phyloP scores from a whole-genome alignment of 352 stramenopile genomes.

The Globisporangium cederbergense region DNA sequence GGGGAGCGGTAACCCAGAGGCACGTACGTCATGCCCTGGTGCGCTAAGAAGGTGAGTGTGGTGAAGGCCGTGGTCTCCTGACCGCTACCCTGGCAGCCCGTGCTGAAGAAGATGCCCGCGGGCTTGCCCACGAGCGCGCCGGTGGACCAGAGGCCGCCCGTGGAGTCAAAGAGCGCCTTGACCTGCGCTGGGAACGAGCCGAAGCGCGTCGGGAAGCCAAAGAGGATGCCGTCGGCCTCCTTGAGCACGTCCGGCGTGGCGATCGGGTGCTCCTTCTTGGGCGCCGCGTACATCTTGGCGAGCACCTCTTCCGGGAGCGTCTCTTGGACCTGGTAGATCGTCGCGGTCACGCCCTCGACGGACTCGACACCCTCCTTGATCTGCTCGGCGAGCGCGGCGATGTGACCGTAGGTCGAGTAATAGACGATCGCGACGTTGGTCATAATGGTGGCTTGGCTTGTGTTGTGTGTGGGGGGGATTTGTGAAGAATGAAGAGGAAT shows the following conservation, averaged over 20 bases:
- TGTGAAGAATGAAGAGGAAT: slow-evolving; percentile 1
- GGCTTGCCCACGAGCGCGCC: slow-evolving; percentile 71
- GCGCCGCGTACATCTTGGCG: slow-evolving; percentile 57
- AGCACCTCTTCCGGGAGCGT: slow-evolving; percentile 73
- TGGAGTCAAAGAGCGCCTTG: slow-evolving; percentile 75
- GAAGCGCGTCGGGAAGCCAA: slow-evolving; percentile 84
- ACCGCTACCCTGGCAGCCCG: slow-evolving; percentile 57
- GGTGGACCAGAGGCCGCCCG: slow-evolving; percentile 54
- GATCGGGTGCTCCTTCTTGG: slow-evolving; percentile 59
- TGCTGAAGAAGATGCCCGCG: slow-evolving; percentile 66
- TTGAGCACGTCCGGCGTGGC: slow-evolving; percentile 48
- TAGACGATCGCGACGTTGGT: slow-evolving; percentile 70
- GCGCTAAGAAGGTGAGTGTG: slow-evolving; percentile 57
- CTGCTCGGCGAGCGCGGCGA: slow-evolving; percentile 48
- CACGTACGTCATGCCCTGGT: slow-evolving; percentile 85
- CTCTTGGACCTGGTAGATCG: slow-evolving; percentile 68
- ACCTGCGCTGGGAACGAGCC: slow-evolving; percentile 70
- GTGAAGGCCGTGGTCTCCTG: slow-evolving; percentile 78
- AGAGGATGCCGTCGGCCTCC: slow-evolving; percentile 77
- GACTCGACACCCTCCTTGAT: slow-evolving; percentile 65
- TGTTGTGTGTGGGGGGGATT: neutral
- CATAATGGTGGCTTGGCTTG: slow-evolving; percentile 21
- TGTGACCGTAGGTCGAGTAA: slow-evolving; percentile 82
- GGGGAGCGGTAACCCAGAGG: slow-evolving; percentile 44
- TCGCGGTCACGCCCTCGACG: slow-evolving; percentile 39